These are phyloP conservation scores for Claviceps digitariae DNA, from an alignment of 2,329 filamentous ascomycete species.

Conservation along the genomic window DNA sequence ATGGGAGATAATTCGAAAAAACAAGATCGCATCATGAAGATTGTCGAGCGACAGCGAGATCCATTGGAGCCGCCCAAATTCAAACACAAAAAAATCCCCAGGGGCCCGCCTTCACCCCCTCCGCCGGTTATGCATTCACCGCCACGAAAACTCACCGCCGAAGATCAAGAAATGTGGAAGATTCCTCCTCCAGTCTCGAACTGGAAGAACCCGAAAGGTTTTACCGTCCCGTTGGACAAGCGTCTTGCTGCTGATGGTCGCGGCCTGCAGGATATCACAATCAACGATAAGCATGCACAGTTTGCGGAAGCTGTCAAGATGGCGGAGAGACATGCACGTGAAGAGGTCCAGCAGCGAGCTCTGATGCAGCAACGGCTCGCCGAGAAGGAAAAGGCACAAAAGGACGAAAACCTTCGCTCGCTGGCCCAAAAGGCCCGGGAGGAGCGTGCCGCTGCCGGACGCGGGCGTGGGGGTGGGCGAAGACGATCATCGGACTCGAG, in stretches of 20 bases:
- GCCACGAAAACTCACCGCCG: constrained; percentile 84
- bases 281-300: constrained; percentile 97
- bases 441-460: constrained; percentile 46
- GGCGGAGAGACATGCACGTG: constrained; percentile 84
- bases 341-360: constrained; percentile 85
- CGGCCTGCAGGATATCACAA: constrained; percentile 81
- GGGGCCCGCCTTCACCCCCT: constrained; percentile 81
- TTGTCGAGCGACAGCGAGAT: constrained; percentile 85
- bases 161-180: constrained; percentile 94
- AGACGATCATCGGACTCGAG: constrained; percentile 22
- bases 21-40: constrained; percentile 95
- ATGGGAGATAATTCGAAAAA: constrained; percentile 83
- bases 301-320: constrained; percentile 91
- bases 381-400: constrained; percentile 90
- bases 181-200: constrained; percentile 81
- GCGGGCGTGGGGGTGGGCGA: constrained; percentile 25
- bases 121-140: constrained; percentile 92
- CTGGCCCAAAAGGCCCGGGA: constrained; percentile 86
- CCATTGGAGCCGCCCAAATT: constrained; percentile 97
- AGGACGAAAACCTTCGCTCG: constrained; percentile 80
- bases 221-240: constrained; percentile 92
- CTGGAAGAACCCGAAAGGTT: constrained; percentile 99
- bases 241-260: constrained; percentile 86
- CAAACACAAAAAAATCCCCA: constrained; percentile 96
- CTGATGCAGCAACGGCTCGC: constrained; percentile 92